These are phyloP conservation scores for Cryptosporidium parvum DNA, from an alignment of 169 alveolate species.

Conservation along the genomic window DNA sequence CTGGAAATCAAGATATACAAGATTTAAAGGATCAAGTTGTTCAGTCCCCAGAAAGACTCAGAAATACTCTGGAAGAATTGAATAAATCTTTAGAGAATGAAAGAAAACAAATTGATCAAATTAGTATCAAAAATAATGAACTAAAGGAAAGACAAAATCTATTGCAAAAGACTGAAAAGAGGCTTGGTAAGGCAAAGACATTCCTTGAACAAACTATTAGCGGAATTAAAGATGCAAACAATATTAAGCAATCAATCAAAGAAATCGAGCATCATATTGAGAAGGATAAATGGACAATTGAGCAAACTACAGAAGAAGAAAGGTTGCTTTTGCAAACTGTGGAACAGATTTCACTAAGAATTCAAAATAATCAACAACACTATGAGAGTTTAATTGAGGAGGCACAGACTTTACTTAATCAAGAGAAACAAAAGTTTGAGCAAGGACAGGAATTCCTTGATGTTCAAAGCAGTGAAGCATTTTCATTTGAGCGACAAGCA, in stretches of 20 bases:
- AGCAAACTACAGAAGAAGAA: slow-evolving; percentile 70
- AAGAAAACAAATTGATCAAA: slow-evolving; percentile 57
- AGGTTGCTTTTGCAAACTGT: slow-evolving; percentile 51
- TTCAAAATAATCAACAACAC: slow-evolving; percentile 72
- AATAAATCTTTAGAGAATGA: slow-evolving; percentile 61
- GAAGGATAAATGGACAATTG: slow-evolving; percentile 75
- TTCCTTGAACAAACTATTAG: slow-evolving; percentile 34
- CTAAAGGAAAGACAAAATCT: slow-evolving; percentile 56
- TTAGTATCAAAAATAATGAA: slow-evolving; percentile 39
- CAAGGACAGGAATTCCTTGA: slow-evolving; percentile 59
- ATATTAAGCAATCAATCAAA: slow-evolving; percentile 55
- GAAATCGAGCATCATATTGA: slow-evolving; percentile 74
- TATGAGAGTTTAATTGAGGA: slow-evolving; percentile 72
- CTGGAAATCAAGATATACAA: slow-evolving; percentile 70
- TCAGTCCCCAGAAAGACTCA: slow-evolving; percentile 65
- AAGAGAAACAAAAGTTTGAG: slow-evolving; percentile 56
- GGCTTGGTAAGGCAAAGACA: slow-evolving; percentile 51
- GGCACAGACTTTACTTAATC: slow-evolving; percentile 59
- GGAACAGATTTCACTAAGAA: slow-evolving; percentile 59
- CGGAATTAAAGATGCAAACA: slow-evolving; percentile 66
- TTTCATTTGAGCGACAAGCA: slow-evolving; percentile 72
- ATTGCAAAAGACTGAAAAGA: slow-evolving; percentile 51
- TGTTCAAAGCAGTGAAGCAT: slow-evolving; percentile 63
- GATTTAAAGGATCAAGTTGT: slow-evolving; percentile 69
- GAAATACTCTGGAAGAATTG: slow-evolving; percentile 59